Percentiles rank a stretch among this genome's conserved stretches.
phyloP scores from a whole-genome alignment of 306 rosid species.

The Lathyrus sativus region DNA sequence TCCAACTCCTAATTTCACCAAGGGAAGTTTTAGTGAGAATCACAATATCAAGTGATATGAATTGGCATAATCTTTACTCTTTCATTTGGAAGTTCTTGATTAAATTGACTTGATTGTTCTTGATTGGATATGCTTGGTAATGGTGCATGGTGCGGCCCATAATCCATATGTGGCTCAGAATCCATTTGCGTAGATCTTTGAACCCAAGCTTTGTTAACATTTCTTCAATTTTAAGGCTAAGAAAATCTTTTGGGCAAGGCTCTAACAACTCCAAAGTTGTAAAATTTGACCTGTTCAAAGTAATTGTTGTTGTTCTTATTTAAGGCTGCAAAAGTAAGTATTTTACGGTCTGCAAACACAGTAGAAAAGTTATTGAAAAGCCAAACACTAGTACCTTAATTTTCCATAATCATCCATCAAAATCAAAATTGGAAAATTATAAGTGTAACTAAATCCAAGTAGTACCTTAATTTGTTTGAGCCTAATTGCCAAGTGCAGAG shows the following conservation, averaged over 20 bases:
- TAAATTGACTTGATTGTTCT: background rate
- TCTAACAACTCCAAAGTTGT: background rate
- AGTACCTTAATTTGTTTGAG: conserved; percentile 38
- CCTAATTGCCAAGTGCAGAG: conserved; percentile 36
- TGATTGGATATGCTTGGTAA: background rate
- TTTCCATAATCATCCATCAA: background rate
- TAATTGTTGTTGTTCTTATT: background rate
- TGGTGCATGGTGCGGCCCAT: background rate
- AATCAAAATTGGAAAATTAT: background rate
- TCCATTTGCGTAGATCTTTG: background rate
- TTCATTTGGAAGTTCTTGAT: background rate
- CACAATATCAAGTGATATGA: no score
- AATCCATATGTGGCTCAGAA: background rate
- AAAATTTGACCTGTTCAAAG: no score
- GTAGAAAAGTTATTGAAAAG: background rate
- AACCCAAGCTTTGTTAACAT: conserved; percentile 27
- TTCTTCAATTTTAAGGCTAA: conserved; percentile 24
- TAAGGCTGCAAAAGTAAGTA: conserved; percentile 37
- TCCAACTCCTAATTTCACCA: no score
- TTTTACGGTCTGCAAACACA: conserved; percentile 31
- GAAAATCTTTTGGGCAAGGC: background rate
- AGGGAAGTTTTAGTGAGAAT: no score
- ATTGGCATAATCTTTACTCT: conserved; percentile 20
- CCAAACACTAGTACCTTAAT: background rate
- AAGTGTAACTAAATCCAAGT: background rate